Evolutionary conservation across 805 yeast species (phyloP).

Genomic region (Sugiyamaella lignohabitans): DNA sequence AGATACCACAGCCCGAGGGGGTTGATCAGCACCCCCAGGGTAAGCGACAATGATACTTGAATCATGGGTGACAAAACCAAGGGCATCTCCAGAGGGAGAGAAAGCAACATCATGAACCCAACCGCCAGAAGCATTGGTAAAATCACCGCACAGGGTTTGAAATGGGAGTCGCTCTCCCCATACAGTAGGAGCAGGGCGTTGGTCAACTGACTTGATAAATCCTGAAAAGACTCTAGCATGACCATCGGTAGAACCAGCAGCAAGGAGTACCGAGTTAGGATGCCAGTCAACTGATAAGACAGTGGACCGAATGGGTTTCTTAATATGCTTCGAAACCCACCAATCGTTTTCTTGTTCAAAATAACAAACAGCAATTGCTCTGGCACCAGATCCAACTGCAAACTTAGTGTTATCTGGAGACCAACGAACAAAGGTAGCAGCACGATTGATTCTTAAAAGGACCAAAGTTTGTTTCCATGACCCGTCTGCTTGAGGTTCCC

Average conservation of each 20-base stretch:
- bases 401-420: constrained; percentile 91
- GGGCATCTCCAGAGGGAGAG: constrained; percentile 67
- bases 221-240: constrained; percentile 86
- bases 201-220: constrained; percentile 80
- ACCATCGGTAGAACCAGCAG: constrained; percentile 90
- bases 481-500: constrained; percentile 69
- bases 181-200: constrained; percentile 67
- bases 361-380: constrained; percentile 92
- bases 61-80: constrained; percentile 84
- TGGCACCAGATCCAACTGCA: constrained; percentile 95
- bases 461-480: constrained; percentile 84
- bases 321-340: constrained; percentile 99
- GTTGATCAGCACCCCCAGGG: constrained; percentile 59
- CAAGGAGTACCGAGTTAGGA: constrained; percentile 80
- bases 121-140: constrained; percentile 60
- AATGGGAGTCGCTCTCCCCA: constrained; percentile 98
- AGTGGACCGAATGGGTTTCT: constrained; percentile 88
- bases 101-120: constrained; percentile 92
- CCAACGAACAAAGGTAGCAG: constrained; percentile 94
- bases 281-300: constrained; percentile 86
- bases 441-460: constrained; percentile 83
- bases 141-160: constrained; percentile 83
- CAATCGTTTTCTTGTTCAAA: constrained; percentile 95
- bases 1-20: constrained; percentile 53
- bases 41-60: constrained; percentile 75